Evolutionary conservation across 2,329 filamentous ascomycete genomes (phyloP).

Genomic region (Lithohypha guttulata): DNA sequence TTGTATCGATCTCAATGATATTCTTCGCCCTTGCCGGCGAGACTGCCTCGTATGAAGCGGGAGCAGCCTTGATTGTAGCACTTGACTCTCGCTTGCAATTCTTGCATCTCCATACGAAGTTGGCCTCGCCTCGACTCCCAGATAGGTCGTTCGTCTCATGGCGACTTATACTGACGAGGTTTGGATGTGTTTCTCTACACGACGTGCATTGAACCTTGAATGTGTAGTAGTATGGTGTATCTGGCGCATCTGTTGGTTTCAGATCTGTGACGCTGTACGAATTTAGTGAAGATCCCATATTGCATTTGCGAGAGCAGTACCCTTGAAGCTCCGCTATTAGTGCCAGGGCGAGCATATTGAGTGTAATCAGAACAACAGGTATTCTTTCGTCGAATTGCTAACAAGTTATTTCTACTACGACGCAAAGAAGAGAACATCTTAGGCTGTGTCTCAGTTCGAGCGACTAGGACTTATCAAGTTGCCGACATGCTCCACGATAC

Average conservation of each 20-base stretch:
- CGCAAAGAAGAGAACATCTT: no score
- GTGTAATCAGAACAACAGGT: no score
- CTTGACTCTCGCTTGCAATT: slow-evolving; percentile 92
- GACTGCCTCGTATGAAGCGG: slow-evolving; percentile 57
- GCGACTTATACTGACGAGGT: slow-evolving; percentile 73
- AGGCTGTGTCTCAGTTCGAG: no score
- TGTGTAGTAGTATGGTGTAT: slow-evolving; percentile 85
- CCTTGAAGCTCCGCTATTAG: slow-evolving; percentile 22
- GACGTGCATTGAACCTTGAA: slow-evolving; percentile 99
- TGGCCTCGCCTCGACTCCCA: slow-evolving; percentile 87
- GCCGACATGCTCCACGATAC: no score
- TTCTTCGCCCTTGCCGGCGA: slow-evolving; percentile 67
- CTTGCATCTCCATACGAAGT: slow-evolving; percentile 99
- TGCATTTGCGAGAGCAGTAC: slow-evolving; percentile 13
- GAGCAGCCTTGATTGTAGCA: slow-evolving; percentile 67
- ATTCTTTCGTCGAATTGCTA: no score
- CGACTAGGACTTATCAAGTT: no score
- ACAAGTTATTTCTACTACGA: no score
- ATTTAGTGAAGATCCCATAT: slow-evolving; percentile 1
- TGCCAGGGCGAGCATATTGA: slow-evolving; percentile 11
- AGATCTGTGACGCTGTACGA: slow-evolving; percentile 71
- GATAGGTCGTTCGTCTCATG: slow-evolving; percentile 88
- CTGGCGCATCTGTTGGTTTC: slow-evolving; percentile 68
- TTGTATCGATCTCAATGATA: slow-evolving; percentile 84
- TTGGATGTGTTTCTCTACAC: slow-evolving; percentile 81